Conservation (phyloP, 768 basidiomycete species). For the Strobilomyces dryophilus region DNA sequence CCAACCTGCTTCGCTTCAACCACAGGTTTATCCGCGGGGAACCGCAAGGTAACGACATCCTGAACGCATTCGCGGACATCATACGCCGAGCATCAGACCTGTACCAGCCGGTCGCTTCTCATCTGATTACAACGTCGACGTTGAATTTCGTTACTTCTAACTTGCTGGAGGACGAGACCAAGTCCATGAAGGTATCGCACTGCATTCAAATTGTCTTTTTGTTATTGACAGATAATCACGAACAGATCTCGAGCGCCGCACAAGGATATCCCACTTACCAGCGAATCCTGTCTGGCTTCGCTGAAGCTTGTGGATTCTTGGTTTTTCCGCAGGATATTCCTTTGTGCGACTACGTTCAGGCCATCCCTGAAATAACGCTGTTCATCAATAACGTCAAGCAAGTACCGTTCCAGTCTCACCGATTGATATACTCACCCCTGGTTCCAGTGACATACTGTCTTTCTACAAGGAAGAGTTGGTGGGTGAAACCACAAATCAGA, state of each 20-base stretch:
- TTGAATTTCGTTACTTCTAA: conserved; percentile 35
- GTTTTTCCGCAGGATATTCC: conserved; percentile 34
- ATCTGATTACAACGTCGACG: conserved; percentile 35
- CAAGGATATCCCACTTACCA: conserved; percentile 25
- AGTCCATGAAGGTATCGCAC: conserved; percentile 23
- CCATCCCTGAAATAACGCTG: conserved; percentile 33
- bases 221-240: background rate
- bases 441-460: conserved; percentile 35
- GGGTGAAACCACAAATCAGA: conserved; percentile 33
- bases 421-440: background rate
- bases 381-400: conserved; percentile 37
- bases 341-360: conserved; percentile 33
- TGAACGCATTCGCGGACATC: conserved; percentile 34
- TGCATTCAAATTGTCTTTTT: background rate
- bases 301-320: conserved; percentile 34
- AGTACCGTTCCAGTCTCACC: conserved; percentile 4
- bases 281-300: conserved; percentile 29
- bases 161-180: conserved; percentile 31
- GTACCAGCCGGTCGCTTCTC: conserved; percentile 28
- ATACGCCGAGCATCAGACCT: conserved; percentile 27
- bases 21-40: conserved; percentile 26
- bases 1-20: conserved; percentile 32
- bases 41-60: conserved; percentile 27
- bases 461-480: conserved; percentile 40
- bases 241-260: conserved; percentile 11